Evolutionary conservation across 495 filamentous ascomycete genomes (phyloP), one percentile per base, ranked within the genome.

Genomic region (Neurospora pannonica): DNA sequence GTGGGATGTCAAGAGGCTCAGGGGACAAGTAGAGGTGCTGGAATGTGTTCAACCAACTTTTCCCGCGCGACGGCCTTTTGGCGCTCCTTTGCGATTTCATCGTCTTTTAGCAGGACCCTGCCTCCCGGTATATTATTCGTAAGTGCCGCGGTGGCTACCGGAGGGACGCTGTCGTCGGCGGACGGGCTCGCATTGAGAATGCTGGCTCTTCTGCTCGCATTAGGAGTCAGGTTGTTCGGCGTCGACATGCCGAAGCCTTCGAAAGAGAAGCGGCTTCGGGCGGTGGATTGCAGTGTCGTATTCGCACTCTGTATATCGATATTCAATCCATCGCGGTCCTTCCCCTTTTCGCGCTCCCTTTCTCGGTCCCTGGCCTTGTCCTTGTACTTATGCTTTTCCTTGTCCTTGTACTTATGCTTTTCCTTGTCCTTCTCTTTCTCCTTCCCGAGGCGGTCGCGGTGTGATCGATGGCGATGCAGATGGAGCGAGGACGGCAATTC

Each of bases 401-500:
- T 48, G 3, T 48, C 43, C 43, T 48, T 48, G n/a, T 48, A n/a
- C n/a, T n/a, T n/a, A n/a, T n/a, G 8, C n/a, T 48, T 48, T 9
- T 48, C n/a, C n/a, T 67, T 67, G 13, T 67, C 54, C 4, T 69
- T 73, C 24, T 81, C 78, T 34, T 62, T 76, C 13, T 71, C 77
- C 70, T 75, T 77, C 19, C 75, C 79, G 71, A 76, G 71, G 17
- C 17, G 79, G 78, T 40, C 75, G 72, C 80, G 71, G 77, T 83
- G 39, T 70, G 82, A 78, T 74, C 84, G 81, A 76, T 84, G 84
- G 60, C 85, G 84, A 72, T 83, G 82, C 43, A 82, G 79, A 72
- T 82, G 84, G 75, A 85, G 81, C n/a, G 86, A 81, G 39, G 83
- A 82, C 39, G 87, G 85, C 70, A 86, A 76, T 74, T 89, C 86